Base-by-base conservation (phyloP, 805 yeast species). In the Hanseniaspora mollemarum region DNA sequence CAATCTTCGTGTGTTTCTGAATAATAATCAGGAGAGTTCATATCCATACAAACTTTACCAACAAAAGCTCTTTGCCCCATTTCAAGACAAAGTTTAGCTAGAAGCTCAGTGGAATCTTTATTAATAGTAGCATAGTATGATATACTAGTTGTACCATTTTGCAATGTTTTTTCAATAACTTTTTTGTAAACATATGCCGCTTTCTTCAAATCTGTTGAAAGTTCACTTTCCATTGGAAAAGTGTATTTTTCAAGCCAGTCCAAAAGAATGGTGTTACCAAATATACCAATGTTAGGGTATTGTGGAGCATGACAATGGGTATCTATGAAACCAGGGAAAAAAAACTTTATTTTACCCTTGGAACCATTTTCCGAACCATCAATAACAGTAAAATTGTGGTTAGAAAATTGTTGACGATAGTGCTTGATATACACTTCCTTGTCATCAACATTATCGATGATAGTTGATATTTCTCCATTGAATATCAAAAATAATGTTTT, bases 11-110 rank as follows among this genome's bases (percentile, higher is more conserved):
- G 68, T 5, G 22, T 24, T 58, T 85, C 88, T 39, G 70, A 62
- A 63, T 85, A 78, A 61, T 76, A 82, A 28, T 75, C 81, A 0
- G 92, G 94, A 1, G 86, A 76, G 66, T 85, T 81, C 54, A 76
- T 74, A 61, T 87, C 82, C 97, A 92, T 92, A 62, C 97, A 92
- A 19, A 87, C 95, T 58, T 90, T 81, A 3, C 98, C 98, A 35
- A 92, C 78, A 49, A 84, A 74, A 0, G 95, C 96, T 54, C 96
- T 71, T 65, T 88, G 97, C 35, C 95, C 95, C 28, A 68, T 57
- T 36, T 69, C 54, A 12, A 80, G 67, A 32, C 90, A 78, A 15
- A 83, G 62, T 53, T 81, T 83, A 1, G 94, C 95, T 59, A 92
- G 74, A 33, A 81, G 58, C 46, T 81, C 81, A 1, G 96, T 76